Base-by-base conservation (phyloP, 2,329 filamentous ascomycete species). In the Hymenoscyphus scutula region DNA sequence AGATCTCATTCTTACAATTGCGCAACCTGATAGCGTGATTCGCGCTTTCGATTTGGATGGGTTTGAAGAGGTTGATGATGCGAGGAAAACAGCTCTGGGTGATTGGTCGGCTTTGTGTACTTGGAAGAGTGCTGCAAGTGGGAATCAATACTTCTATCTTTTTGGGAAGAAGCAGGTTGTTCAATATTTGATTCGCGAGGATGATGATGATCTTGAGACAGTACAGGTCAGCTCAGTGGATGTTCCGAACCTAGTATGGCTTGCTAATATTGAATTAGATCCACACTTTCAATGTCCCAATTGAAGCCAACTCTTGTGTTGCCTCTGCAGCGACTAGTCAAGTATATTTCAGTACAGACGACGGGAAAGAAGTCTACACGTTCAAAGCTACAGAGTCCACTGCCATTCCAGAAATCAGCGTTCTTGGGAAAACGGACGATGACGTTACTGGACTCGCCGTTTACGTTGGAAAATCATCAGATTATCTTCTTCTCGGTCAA, bases 91-190 rank as follows among this genome's bases (percentile, higher is more conserved):
- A 19, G 27, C 27, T 11, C 29, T 55, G 3, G 53, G 53, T 23
- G 53, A 55, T 23, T 55, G 53, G 53, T 55, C 53, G 29, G 53
- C 53, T 32, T 55, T 55, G 27, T 55, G 53, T 55, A 30, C 53
- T n/a, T 55, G 53, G 53, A 55, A 55, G 53, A 55, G 53, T 55
- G 11, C n/a, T 34, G 29, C 15, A 6, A 55, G 53, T 55, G 29
- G 53, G 53, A 55, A 55, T 30, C 53, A 55, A 55, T 55, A 55
- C 32, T 32, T 55, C 17, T 55, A 32, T 8, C 53, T 55, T 34
- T 55, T 55, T 32, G 53, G 53, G 17, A 55, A 55, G 53, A 55
- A 55, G 8, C 53, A 55, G 15, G 53, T 55, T 13, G 53, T 55
- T 34, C 29, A 34, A 6, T 19, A 32, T 55, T 30, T 32, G 5